A percentile compares a stretch with the other conserved stretches of the same genome.
Evolutionary conservation across 2,329 filamentous ascomycete species (phyloP).

Genomic region (Aspergillus sp.): DNA sequence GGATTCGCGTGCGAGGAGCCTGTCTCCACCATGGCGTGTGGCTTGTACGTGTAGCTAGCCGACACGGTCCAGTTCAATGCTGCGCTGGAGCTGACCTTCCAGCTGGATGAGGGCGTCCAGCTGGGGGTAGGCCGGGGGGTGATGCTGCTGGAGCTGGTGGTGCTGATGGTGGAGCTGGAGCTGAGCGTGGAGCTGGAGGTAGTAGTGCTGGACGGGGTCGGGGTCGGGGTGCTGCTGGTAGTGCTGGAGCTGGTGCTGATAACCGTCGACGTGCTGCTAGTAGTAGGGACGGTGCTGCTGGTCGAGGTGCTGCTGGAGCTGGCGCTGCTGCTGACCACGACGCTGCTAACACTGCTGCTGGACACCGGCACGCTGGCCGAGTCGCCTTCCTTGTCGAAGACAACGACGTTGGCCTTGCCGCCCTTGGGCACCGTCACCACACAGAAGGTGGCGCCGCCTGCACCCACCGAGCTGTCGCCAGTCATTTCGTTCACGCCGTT

Average conservation of each 20-base stretch:
- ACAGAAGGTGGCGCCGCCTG: conserved; percentile 70
- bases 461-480: conserved; percentile 61
- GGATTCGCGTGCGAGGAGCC: background rate
- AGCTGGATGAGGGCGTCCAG: conserved; percentile 9
- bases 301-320: conserved; percentile 14
- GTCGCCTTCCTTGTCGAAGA: conserved; percentile 49
- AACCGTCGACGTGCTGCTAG: conserved; percentile 16
- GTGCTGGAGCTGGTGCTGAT: conserved; percentile 14
- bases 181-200: conserved; percentile 13
- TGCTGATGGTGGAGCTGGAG: conserved; percentile 19
- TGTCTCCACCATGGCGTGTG: conserved; percentile 18
- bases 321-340: conserved; percentile 4
- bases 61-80: conserved; percentile 7
- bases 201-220: conserved; percentile 14
- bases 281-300: conserved; percentile 17
- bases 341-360: conserved; percentile 12
- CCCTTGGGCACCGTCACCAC: conserved; percentile 74
- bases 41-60: conserved; percentile 17
- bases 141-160: conserved; percentile 19
- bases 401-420: conserved; percentile 66
- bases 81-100: conserved; percentile 12
- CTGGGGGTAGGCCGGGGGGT: background rate
- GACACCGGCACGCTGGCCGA: background rate
- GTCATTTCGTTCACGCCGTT: conserved; percentile 60
- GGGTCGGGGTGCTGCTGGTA: conserved; percentile 14